phyloP scores from a whole-genome alignment of 192 early-diverging fungal genomes.

The Linnemannia schmuckeri region DNA sequence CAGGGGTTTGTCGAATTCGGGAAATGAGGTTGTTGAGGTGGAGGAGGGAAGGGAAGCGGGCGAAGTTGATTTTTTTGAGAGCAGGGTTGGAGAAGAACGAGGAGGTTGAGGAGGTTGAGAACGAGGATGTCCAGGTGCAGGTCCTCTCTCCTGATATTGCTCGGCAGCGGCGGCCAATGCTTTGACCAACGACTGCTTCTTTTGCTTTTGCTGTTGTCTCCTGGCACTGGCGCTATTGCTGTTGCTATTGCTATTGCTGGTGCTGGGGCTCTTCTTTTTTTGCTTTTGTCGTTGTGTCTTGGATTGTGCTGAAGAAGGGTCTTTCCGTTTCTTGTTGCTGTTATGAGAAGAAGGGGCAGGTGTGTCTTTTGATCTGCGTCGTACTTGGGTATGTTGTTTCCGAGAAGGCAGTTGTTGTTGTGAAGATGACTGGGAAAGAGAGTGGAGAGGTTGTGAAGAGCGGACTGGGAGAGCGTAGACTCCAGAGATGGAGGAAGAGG shows the following conservation, averaged over 20 bases:
- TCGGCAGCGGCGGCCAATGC: not conserved
- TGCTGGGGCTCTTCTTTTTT: not conserved
- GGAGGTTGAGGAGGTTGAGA: not conserved
- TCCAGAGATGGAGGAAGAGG: not conserved
- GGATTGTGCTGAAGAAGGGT: not conserved
- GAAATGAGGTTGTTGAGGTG: not conserved
- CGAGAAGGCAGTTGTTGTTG: not conserved
- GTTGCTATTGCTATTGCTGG: too few species aligned
- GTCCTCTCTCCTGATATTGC: not conserved
- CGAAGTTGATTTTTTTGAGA: constrained; percentile 11
- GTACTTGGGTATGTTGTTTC: not conserved
- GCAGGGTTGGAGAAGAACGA: not conserved
- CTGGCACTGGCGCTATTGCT: too few species aligned
- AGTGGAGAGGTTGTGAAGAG: not conserved
- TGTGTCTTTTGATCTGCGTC: not conserved
- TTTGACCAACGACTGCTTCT: not conserved
- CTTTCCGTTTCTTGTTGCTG: not conserved
- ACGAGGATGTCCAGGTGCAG: not conserved
- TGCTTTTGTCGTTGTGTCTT: not conserved
- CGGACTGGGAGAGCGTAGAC: not conserved
- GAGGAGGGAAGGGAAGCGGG: not conserved
- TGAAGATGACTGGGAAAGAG: not conserved
- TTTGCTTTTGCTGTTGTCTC: not conserved
- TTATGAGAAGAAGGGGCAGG: not conserved
- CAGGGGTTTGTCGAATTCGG: constrained; percentile 10